phyloP scores from a whole-genome alignment of 2,329 filamentous ascomycete species.

The Byssochlamys sp. region DNA sequence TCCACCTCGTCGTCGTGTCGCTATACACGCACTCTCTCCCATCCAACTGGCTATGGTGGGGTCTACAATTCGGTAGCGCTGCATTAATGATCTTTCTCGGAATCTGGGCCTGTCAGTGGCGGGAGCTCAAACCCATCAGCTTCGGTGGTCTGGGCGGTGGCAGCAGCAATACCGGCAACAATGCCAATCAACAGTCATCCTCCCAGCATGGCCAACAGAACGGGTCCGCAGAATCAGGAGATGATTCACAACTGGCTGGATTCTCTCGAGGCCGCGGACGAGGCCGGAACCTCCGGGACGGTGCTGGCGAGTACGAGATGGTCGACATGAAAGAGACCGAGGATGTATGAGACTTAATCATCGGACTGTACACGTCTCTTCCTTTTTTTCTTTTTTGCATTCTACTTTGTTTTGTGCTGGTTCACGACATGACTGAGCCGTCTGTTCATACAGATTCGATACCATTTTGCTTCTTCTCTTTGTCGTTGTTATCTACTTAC shows the following conservation, averaged over 20 bases:
- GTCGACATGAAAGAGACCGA: slow-evolving; percentile 40
- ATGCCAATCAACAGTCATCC: slow-evolving; percentile 6
- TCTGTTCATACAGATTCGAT: background rate
- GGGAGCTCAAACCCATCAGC: slow-evolving; percentile 77
- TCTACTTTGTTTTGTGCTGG: background rate
- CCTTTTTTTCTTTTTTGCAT: background rate
- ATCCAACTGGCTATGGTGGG: slow-evolving; percentile 78
- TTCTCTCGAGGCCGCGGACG: slow-evolving; percentile 13
- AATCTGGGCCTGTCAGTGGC: slow-evolving; percentile 83
- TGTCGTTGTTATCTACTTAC: background rate
- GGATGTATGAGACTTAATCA: slow-evolving; percentile 37
- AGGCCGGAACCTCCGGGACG: slow-evolving; percentile 13
- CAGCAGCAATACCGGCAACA: slow-evolving; percentile 6
- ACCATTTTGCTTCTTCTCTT: background rate
- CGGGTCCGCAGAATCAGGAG: slow-evolving; percentile 37
- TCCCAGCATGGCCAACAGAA: slow-evolving; percentile 40
- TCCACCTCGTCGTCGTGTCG: slow-evolving; percentile 68
- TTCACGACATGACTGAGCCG: background rate
- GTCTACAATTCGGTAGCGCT: slow-evolving; percentile 51
- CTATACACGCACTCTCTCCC: slow-evolving; percentile 72
- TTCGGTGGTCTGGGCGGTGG: slow-evolving; percentile 55
- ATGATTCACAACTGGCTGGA: slow-evolving; percentile 6
- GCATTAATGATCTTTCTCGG: slow-evolving; percentile 60
- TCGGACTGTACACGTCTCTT: background rate
- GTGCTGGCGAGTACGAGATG: slow-evolving; percentile 53